phyloP scores from a whole-genome alignment of 495 filamentous ascomycete genomes.

The Haplographium delicatum region DNA sequence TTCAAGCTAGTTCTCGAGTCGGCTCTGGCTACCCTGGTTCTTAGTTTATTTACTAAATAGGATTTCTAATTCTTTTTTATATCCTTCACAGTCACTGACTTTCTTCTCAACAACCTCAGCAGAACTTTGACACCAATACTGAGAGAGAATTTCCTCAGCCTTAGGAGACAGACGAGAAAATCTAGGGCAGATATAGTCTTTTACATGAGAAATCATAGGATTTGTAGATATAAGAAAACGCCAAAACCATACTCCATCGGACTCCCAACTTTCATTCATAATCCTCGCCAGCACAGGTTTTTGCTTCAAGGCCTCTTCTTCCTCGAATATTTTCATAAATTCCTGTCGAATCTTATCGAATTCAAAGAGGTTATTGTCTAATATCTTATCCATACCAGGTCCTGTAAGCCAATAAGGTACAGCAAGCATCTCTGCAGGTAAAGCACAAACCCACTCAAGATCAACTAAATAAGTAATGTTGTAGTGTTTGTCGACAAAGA shows the following conservation, averaged over 20 bases:
- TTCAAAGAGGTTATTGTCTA: constrained; percentile 12
- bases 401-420: constrained; percentile 33
- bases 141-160: constrained; percentile 15
- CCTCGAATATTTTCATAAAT: constrained; percentile 19
- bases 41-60: constrained; percentile 15
- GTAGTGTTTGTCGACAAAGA: constrained; percentile 32
- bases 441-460: constrained; percentile 36
- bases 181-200: constrained; percentile 23
- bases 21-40: background rate
- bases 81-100: constrained; percentile 17
- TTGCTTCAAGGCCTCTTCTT: constrained; percentile 9
- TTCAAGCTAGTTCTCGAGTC: background rate
- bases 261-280: constrained; percentile 13
- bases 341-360: constrained; percentile 15
- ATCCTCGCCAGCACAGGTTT: constrained; percentile 7
- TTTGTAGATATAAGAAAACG: constrained; percentile 19
- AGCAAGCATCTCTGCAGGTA: constrained; percentile 30
- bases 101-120: constrained; percentile 15
- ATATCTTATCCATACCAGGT: constrained; percentile 25
- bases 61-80: constrained; percentile 18
- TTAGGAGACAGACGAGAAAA: constrained; percentile 16
- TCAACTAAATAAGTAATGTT: constrained; percentile 32
- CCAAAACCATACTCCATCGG: constrained; percentile 18
- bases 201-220: constrained; percentile 24
- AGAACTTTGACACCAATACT: constrained; percentile 23